Conservation (phyloP, 306 rosid species). For the Sophora flavescens region DNA sequence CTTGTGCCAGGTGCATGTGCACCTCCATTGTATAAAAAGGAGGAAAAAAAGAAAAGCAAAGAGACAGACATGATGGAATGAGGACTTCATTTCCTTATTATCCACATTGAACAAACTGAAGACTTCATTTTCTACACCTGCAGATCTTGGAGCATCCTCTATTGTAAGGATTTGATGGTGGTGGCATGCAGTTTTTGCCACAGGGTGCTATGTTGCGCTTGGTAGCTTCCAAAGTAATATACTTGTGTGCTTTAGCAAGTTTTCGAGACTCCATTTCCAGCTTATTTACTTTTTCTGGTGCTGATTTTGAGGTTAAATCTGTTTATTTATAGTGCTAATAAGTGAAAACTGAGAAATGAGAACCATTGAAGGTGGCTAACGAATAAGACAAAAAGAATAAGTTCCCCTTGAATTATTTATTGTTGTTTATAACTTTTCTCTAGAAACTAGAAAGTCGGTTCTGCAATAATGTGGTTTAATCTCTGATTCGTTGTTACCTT, state of each 20-base stretch:
- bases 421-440: conserved; percentile 8
- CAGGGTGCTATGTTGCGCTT: conserved; percentile 29
- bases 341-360: neutral
- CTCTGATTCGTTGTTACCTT: neutral
- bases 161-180: conserved; percentile 32
- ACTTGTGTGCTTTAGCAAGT: conserved; percentile 19
- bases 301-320: neutral
- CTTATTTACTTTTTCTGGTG: neutral
- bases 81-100: conserved; percentile 15
- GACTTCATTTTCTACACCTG: conserved; percentile 39
- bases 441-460: neutral
- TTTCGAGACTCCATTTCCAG: conserved; percentile 19
- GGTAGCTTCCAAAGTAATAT: conserved; percentile 19
- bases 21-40: neutral
- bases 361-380: conserved; percentile 17
- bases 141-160: conserved; percentile 34
- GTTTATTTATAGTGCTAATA: conserved; percentile 10
- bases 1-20: too few relatives aligned
- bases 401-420: conserved; percentile 14
- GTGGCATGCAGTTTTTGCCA: conserved; percentile 20
- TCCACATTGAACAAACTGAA: conserved; percentile 6
- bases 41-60: neutral
- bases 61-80: neutral
- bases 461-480: neutral
- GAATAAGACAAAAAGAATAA: conserved; percentile 18